Conservation (phyloP, 768 basidiomycete genomes). For the Crepidotus variabilis region DNA sequence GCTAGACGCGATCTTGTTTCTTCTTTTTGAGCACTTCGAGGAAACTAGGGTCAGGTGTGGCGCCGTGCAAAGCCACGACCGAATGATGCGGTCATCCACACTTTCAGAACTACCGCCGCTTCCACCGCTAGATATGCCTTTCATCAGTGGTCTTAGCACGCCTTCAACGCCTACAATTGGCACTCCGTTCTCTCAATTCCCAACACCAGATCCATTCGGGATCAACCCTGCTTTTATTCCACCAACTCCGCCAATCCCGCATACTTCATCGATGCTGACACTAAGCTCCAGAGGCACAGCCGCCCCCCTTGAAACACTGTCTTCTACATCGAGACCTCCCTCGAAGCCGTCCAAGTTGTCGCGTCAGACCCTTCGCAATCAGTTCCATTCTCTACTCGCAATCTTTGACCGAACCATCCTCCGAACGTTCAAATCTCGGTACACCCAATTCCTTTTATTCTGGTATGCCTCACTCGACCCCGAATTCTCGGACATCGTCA, state of each 20-base stretch:
- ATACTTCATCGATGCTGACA: conserved; percentile 18
- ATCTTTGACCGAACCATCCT: conserved; percentile 94
- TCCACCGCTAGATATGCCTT: conserved; percentile 19
- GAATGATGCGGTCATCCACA: conserved; percentile 19
- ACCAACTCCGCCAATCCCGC: conserved; percentile 13
- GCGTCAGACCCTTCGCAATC: conserved; percentile 35
- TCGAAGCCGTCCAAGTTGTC: neutral
- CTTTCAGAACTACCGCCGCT: conserved; percentile 35
- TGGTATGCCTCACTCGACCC: conserved; percentile 90
- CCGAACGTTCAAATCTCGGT: conserved; percentile 94
- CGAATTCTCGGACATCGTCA: conserved; percentile 89
- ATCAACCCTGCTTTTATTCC: neutral
- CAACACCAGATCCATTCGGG: neutral
- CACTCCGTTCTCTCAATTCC: neutral
- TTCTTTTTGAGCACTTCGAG: conserved; percentile 85
- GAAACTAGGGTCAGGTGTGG: conserved; percentile 28
- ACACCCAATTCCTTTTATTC: conserved; percentile 96
- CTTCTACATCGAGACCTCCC: neutral
- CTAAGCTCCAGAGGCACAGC: conserved; percentile 5
- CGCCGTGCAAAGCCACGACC: conserved; percentile 11
- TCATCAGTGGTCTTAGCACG: neutral
- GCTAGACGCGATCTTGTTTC: conserved; percentile 80
- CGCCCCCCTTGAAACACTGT: neutral
- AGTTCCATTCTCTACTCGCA: conserved; percentile 84
- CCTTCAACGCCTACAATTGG: conserved; percentile 2